Base-by-base conservation (phyloP, 1,139 yeast species). In the Saccharomyces hybrid region DNA sequence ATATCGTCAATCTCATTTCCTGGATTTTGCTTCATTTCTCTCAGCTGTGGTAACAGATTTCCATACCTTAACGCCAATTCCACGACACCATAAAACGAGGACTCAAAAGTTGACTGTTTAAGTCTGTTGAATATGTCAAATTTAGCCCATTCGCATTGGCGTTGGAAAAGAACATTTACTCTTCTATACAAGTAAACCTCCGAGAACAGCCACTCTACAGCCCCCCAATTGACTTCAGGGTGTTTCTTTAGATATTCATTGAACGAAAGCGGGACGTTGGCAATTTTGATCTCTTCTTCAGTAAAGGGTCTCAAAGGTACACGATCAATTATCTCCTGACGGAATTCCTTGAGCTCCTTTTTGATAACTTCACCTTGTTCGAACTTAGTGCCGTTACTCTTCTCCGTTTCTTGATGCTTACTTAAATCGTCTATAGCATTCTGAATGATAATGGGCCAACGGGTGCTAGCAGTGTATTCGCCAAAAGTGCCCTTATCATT, bases 141-240 rank as follows among this genome's bases (percentile, higher is more conserved):
- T 5, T 57, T 46, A 1, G 49, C 48, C 71, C 71, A 68, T 65
- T 81, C 85, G 16, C 73, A 62, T 56, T 68, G 68, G 53, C 69
- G 55, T 54, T 74, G 66, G 67, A 84, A 73, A 62, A 74, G 66
- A 42, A 73, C 61, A 64, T 84, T 81, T 55, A 90, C 73, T 55
- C 76, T 70, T 57, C 95, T 82, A 72, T 93, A 93, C 58, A 93
- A 68, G 67, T 85, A 85, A 69, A 96, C 86, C 71, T 95, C 99
- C 51, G 88, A 76, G 64, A 77, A 85, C 55, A 93, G 74, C 99
- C 99, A 93, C 20, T 96, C 96, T 0, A 93, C 96, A n/a, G 84
- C 77, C 57, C 76, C 74, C 98, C 97, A 93, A 55, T 66, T 53
- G 54, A 69, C 68, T 14, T 28, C 41, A 46, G 69, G 61, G 27